Conservation (phyloP, 352 stramenopile species). For the Globisporangium mamillatum region DNA sequence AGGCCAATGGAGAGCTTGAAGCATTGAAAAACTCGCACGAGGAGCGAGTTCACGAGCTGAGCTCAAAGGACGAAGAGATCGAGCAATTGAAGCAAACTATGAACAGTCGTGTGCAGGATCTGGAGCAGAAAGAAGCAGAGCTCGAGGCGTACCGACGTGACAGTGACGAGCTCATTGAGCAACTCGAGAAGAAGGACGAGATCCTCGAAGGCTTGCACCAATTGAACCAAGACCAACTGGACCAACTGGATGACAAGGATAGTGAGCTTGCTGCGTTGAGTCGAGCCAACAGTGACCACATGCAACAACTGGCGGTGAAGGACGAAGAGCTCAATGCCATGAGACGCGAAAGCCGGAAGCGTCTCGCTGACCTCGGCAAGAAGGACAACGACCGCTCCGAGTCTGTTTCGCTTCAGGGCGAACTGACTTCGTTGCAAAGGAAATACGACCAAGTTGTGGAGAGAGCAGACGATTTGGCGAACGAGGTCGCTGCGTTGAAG, state of each 20-base stretch:
- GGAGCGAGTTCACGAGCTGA: constrained; percentile 1
- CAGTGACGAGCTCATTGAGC: constrained; percentile 7
- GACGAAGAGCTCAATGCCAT: constrained; percentile 29
- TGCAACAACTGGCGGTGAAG: constrained; percentile 23
- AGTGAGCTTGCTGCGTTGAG: constrained; percentile 23
- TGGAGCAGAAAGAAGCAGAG: constrained; percentile 2
- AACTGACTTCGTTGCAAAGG: constrained; percentile 27
- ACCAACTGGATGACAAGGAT: constrained; percentile 30
- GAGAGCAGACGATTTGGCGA: constrained; percentile 29
- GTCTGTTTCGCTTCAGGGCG: constrained; percentile 13
- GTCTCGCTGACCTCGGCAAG: constrained; percentile 16
- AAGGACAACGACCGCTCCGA: constrained; percentile 19
- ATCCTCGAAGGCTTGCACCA: constrained; percentile 13
- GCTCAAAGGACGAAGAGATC: constrained; percentile 12
- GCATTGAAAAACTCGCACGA: constrained; percentile 2
- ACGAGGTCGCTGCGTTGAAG: constrained; percentile 37
- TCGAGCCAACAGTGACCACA: constrained; percentile 22
- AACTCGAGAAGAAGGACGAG: constrained; percentile 14
- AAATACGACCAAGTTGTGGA: constrained; percentile 28
- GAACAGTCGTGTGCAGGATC: not conserved
- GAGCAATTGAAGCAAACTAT: constrained; percentile 3
- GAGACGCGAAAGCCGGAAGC: constrained; percentile 21
- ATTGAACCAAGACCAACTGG: constrained; percentile 22
- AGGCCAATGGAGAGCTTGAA: constrained; percentile 6
- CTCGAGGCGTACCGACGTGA: constrained; percentile 13